Base-by-base conservation (phyloP, 1,284 basidiomycete genomes). In the Cutaneotrichosporon sp. region DNA sequence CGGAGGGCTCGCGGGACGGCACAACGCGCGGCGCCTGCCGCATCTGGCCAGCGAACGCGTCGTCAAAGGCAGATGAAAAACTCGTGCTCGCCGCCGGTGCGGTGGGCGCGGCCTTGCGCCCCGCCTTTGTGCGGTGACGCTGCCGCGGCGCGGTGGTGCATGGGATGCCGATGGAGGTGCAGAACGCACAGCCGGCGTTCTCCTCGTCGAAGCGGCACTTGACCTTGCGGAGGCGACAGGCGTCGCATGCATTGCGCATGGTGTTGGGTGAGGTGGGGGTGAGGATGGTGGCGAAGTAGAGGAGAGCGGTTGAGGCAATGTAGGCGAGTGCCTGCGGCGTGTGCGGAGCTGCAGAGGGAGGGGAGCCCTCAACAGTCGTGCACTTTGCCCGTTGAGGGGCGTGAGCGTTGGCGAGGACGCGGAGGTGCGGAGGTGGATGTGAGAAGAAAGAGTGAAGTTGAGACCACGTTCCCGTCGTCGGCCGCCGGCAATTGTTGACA, bases 211-310 rank as follows among this genome's bases (percentile, higher is more conserved):
- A 34, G 14, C 14, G 29, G 47, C 60, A 62, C 42, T 54, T 62
- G 25, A 62, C 53, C 20, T 62, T 62, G 31, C 60, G 56, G 22
- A 58, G 46, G 0, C 60, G 56, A 11, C 60, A 62, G 8, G 56
- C 52, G 20, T 62, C 60, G 31, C 60, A 62, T 9, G 60, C 60
- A 20, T 45, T 25, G 4, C 46, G 46, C 46, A 50, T 49, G 24
- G 20, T 24, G 14, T 29, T 4, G 29, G 18, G n/a, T 22, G 27
- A 20, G 10, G 51, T 8, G 50, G 31, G 29, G 25, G 22, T 6
- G 47, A 22, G 43, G n/a, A n/a, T 10, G 8, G n/a, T 22, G 43
- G 22, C 9, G 45, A 14, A 22, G 18, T 3, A n/a, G 38, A 18
- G 18, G 38, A 42, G 7, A 2, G 18, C 18, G 38, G 4, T 7